phyloP scores from a whole-genome alignment of 169 alveolate genomes.

The Cryptosporidium felis region DNA sequence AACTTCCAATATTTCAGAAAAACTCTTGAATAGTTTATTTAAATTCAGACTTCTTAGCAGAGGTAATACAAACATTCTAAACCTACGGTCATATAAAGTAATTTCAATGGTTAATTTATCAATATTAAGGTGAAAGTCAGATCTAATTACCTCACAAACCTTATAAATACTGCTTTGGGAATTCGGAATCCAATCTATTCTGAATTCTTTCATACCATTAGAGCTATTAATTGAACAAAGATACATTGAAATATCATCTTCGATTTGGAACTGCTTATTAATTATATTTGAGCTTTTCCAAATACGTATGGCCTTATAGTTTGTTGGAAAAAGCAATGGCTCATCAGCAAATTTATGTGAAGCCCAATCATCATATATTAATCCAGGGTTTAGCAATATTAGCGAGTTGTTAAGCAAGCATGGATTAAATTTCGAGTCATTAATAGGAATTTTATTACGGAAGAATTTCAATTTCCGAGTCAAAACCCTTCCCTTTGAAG shows the following conservation, averaged over 20 bases:
- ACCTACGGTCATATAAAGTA: not conserved
- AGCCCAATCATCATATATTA: not conserved
- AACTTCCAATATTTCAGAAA: not conserved
- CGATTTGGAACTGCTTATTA: not conserved
- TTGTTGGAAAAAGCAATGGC: not conserved
- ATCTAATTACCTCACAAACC: not conserved
- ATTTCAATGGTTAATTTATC: not conserved
- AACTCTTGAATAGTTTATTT: constrained; percentile 10
- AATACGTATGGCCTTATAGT: constrained; percentile 14
- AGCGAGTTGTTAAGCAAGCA: constrained; percentile 11
- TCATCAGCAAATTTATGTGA: not conserved
- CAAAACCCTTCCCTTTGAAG: not conserved
- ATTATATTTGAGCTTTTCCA: constrained; percentile 18
- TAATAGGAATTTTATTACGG: not conserved
- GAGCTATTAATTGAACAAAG: constrained; percentile 17
- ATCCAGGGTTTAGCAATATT: constrained; percentile 13
- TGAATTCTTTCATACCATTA: not conserved
- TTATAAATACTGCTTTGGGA: not conserved
- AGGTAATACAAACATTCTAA: constrained; percentile 11
- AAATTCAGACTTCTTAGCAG: not conserved
- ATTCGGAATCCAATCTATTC: constrained; percentile 44
- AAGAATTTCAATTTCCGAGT: not conserved
- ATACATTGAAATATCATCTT: not conserved
- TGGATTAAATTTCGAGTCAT: not conserved
- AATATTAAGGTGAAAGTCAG: not conserved